Base-by-base conservation (phyloP, 1,284 basidiomycete genomes). In the Fomitopsis betulina region DNA sequence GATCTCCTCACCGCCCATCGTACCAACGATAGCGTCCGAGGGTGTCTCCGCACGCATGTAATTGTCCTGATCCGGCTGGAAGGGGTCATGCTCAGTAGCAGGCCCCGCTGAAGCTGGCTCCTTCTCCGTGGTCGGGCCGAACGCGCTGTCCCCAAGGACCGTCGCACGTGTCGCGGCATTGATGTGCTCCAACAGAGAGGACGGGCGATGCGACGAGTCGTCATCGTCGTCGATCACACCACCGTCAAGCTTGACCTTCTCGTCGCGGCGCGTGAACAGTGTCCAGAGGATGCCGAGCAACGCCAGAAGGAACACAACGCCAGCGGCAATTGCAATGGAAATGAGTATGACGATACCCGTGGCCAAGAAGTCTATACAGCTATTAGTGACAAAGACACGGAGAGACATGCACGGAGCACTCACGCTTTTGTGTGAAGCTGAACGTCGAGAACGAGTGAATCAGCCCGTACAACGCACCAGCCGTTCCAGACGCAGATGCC, bases 261-360 rank as follows among this genome's bases (percentile, higher is more conserved):
- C 86, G 30, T 91, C 91, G 55, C 86, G 81, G 50, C 93, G 81
- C 23, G 91, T 87, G 70, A 94, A 87, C 13, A 97, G 80, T 0
- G 94, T 89, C 87, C 94, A 93, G 43, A 98, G 76, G 50, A 98
- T 89, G 51, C 93, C 94, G 58, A 95, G 80, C 38, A 97, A 76
- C 15, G 93, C 90, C 23, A 98, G 80, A 1, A 98, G 76, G 76
- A 99, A 95, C 55, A 99, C 93, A 25, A 98, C 86, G 27, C 95
- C 96, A 10, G 96, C 94, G 4, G 93, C 88, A 62, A 98, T 97
- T 32, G 96, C 96, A 65, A 99, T 98, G 5, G 94, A 96, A 65
- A 99, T 96, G 40, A 98, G 82, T 62, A 99, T 98, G 57, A 99
- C 94, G 39, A 98, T 82, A 2, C 96, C 97, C 25, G 87, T 86